A percentile compares a stretch with the other conserved stretches of the same genome.
Conservation (phyloP, 208 protist genomes). For the Herpetomonas muscarum region DNA sequence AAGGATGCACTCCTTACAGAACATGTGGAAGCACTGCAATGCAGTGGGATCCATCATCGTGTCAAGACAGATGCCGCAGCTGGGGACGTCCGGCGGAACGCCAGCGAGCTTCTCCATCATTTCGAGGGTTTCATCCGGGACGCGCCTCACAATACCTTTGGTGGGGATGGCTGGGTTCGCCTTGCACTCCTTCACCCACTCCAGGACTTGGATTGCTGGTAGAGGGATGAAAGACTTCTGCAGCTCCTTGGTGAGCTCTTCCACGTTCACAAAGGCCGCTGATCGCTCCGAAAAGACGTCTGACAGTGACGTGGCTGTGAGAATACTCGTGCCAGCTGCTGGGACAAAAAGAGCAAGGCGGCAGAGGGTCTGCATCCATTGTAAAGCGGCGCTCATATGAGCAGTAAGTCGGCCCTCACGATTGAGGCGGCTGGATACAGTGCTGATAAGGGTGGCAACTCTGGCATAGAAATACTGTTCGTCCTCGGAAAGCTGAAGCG, state of each 20-base stretch:
- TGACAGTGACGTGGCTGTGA: background rate
- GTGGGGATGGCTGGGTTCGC: background rate
- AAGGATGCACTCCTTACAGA: slow-evolving; percentile 55
- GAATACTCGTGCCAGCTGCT: background rate
- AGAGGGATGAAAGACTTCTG: slow-evolving; percentile 21
- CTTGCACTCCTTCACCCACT: slow-evolving; percentile 13
- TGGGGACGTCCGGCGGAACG: slow-evolving; percentile 30
- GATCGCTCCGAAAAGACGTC: background rate
- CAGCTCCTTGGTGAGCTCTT: slow-evolving; percentile 5
- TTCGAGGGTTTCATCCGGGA: slow-evolving; percentile 27
- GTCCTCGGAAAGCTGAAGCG: slow-evolving; percentile 11
- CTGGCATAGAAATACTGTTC: slow-evolving; percentile 36
- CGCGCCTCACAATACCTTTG: background rate
- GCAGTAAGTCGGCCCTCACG: slow-evolving; percentile 31
- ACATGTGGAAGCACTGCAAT: slow-evolving; percentile 50
- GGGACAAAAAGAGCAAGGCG: slow-evolving; percentile 27
- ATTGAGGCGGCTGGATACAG: slow-evolving; percentile 13
- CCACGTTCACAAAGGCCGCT: background rate
- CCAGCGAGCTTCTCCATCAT: slow-evolving; percentile 24
- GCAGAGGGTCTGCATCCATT: slow-evolving; percentile 44
- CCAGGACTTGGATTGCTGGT: slow-evolving; percentile 27
- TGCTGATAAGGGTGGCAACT: slow-evolving; percentile 21
- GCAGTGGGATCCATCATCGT: slow-evolving; percentile 38
- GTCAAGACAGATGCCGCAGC: slow-evolving; percentile 47
- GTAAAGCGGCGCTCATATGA: slow-evolving; percentile 24